Percentiles rank a stretch among this genome's conserved stretches.
Conservation (phyloP, 345 rosid species). For the Toxicodendron radicans region DNA sequence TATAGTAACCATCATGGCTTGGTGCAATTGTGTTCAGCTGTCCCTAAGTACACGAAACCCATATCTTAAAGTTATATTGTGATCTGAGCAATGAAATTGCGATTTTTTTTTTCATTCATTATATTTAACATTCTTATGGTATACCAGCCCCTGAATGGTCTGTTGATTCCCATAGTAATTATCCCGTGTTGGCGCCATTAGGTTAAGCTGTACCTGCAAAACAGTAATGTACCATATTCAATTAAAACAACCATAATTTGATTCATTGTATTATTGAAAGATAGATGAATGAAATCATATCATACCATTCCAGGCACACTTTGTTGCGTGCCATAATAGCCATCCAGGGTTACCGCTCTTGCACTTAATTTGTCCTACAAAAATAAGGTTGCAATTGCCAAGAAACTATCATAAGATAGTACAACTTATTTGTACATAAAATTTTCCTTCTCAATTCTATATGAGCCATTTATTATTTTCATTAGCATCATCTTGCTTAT, state of each 20-base stretch:
- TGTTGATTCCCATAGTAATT: slow-evolving; percentile 52
- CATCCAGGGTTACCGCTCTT: slow-evolving; percentile 43
- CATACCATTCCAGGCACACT: slow-evolving; percentile 52
- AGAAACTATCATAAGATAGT: background rate
- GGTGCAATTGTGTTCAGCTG: slow-evolving; percentile 59
- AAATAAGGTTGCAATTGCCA: background rate
- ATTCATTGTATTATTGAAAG: background rate
- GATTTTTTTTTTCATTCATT: background rate
- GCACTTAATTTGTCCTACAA: slow-evolving; percentile 48
- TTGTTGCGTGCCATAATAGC: slow-evolving; percentile 48
- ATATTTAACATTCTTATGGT: slow-evolving; percentile 4
- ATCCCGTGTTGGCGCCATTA: slow-evolving; percentile 65
- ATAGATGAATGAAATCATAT: slow-evolving; percentile 5
- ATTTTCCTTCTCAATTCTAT: background rate
- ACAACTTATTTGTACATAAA: background rate
- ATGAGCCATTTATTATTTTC: background rate
- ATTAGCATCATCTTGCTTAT: background rate
- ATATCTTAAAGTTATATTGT: background rate
- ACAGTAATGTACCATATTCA: background rate
- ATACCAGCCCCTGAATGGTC: slow-evolving; percentile 58
- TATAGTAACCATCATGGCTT: slow-evolving; percentile 53
- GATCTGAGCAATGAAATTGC: background rate
- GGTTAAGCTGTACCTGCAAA: slow-evolving; percentile 55
- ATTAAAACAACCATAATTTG: background rate
- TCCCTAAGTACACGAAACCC: slow-evolving; percentile 36